Percentiles rank a stretch among this genome's conserved stretches.
phyloP scores from a whole-genome alignment of 2,329 filamentous ascomycete genomes.

The Aspergillus sp. region DNA sequence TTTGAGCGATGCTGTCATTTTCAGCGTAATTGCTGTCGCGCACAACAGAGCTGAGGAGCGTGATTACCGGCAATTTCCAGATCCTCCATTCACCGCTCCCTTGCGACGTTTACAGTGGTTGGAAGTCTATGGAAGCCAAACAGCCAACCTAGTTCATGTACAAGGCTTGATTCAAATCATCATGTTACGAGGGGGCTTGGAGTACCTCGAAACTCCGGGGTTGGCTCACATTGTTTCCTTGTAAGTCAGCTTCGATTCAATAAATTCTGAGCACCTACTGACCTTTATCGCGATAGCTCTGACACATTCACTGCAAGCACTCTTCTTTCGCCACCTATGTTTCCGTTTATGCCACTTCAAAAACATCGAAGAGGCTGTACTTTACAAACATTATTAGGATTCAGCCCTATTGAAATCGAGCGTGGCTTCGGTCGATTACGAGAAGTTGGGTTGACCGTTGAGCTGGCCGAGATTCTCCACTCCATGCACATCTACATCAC shows the following conservation, averaged over 20 bases:
- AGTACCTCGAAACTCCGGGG: conserved; percentile 30
- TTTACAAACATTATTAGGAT: conserved; percentile 22
- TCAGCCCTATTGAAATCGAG: conserved; percentile 19
- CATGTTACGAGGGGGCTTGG: conserved; percentile 31
- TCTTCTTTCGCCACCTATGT: conserved; percentile 17
- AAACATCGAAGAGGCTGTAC: conserved; percentile 11
- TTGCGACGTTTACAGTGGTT: conserved; percentile 32
- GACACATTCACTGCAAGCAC: conserved; percentile 22
- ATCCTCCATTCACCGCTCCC: conserved; percentile 28
- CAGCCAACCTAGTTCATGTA: conserved; percentile 31
- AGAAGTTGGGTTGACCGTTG: conserved; percentile 19
- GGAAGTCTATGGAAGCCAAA: conserved; percentile 30
- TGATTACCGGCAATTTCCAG: conserved; percentile 6
- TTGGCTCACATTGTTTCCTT: conserved; percentile 34
- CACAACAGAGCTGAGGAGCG: conserved; percentile 23
- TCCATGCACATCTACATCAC: conserved; percentile 27
- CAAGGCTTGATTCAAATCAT: conserved; percentile 31
- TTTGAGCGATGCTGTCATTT: conserved; percentile 29
- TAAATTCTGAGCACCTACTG: neutral
- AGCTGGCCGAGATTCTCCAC: conserved; percentile 27
- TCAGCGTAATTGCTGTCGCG: conserved; percentile 32
- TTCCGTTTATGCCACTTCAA: conserved; percentile 22
- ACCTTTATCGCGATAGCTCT: conserved; percentile 12
- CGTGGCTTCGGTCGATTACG: conserved; percentile 17
- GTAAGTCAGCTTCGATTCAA: conserved; percentile 17